Evolutionary conservation across 345 rosid species (phyloP), one percentile per base, ranked within the genome.

Genomic region (Gossypium rotundifolium): DNA sequence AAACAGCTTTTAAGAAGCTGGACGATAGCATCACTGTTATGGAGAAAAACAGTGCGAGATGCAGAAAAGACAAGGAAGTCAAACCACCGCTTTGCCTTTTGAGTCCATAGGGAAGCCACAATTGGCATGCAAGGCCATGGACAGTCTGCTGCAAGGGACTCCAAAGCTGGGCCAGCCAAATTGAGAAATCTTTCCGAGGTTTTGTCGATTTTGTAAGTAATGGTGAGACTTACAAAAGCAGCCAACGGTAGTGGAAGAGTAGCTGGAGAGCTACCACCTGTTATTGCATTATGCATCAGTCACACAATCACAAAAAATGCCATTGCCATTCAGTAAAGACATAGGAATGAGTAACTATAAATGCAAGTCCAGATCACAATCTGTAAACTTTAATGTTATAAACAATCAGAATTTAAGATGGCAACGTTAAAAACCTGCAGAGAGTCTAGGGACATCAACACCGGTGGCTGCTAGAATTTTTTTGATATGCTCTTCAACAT

Each of bases 71-170:
- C 88, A 60, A 95, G 93, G 78, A 88, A 93, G 80, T 91, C 99
- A 54, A 90, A 90, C 99, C 99, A 95, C 45, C 97, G 96, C 83
- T 84, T 95, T 11, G 93, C 99, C 86, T 95, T 93, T 85, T 93
- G 99, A 61, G 97, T 86, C 99, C 98, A 95, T 25, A 95, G 75
- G 23, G 99, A 89, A 65, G 94, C 85, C 76, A 95, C 89, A 23
- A 95, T 90, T 12, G 99, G 97, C 98, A 93, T 87, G 88, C 96
- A 91, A 70, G 99, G 99, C 99, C 99, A 95, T 6, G 97, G 99
- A 75, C 98, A 95, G 73, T 93, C 89, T 62, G 98, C 92, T 75
- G 97, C 96, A 70, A 95, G 92, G 82, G 89, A 80, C 81, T 84
- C 97, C 82, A 95, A 75, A 59, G 98, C 93, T 61, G 97, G 97